Evolutionary conservation across 2,329 filamentous ascomycete genomes (phyloP).

Genomic region (Zymoseptoria brevis): DNA sequence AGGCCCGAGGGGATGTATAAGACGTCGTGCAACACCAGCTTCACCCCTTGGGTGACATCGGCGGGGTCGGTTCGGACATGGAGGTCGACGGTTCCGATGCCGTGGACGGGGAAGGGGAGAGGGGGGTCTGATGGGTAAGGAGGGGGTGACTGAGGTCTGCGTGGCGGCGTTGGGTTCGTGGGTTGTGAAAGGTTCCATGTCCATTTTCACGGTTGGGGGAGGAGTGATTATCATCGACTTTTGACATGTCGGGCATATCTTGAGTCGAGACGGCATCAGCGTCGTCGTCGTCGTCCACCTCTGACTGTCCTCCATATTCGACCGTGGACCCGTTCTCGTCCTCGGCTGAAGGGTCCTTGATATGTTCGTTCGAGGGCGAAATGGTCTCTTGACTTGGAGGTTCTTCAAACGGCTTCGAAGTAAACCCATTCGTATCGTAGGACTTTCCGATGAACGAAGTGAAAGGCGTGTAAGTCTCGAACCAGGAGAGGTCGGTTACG

Average conservation of each 20-base stretch:
- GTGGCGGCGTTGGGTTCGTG: neutral
- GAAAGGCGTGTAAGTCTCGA: slow-evolving; percentile 6
- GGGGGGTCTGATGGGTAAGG: neutral
- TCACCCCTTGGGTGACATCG: neutral
- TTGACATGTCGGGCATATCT: neutral
- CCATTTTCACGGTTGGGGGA: no score
- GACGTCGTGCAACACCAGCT: neutral
- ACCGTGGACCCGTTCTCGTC: neutral
- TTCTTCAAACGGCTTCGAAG: neutral
- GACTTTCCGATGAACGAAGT: neutral
- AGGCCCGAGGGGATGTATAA: neutral
- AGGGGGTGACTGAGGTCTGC: neutral
- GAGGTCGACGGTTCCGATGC: neutral
- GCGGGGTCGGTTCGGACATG: neutral
- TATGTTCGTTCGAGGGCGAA: neutral
- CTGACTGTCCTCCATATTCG: no score
- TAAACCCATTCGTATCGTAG: neutral
- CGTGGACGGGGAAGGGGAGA: neutral
- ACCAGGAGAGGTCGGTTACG: slow-evolving; percentile 17
- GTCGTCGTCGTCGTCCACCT: no score
- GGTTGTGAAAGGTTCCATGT: neutral
- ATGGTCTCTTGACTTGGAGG: neutral
- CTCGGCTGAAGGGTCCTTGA: neutral
- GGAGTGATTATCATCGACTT: no score
- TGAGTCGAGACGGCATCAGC: neutral